Base-by-base conservation (phyloP, 1,139 yeast genomes). In the Candida neerlandica region DNA sequence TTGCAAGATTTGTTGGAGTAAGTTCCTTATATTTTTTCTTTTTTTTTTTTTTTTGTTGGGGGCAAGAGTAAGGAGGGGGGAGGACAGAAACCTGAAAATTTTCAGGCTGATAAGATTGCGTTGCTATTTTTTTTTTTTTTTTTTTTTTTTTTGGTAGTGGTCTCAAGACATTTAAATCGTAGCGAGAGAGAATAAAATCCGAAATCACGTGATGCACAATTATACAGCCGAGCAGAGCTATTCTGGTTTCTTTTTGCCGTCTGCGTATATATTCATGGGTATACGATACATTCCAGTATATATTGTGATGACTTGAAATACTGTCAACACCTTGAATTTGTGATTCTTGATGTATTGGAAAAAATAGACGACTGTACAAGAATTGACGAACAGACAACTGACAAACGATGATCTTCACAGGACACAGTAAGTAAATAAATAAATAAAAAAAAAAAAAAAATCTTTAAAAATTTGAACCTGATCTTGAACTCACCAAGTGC, bases 21-120 rank as follows among this genome's bases (percentile, higher is more conserved):
- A n/a, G n/a, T n/a, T n/a, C n/a, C n/a, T n/a, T n/a, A 4, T 11
- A 16, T 35, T 39, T 39, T 37, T 19, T 6, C 19, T 15, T 29
- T 41, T 30, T 41, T 7, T 41, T 32, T 19, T 23, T 26, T 7
- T 39, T 23, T 26, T 39, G 32, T 26, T 23, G 32, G 41, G 41
- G 19, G 23, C 23, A 21, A 6, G 23, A 7, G 19, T 6, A 21
- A 6, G 23, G 5, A n/a, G 12, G 32, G 32, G 32, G 6, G 32
- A 23, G n/a, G n/a, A 2, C 19, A 15, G 23, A 4, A 39, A 14
- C 4, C 19, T n/a, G 21, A 23, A 39, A 39, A 39, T 23, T 39
- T 39, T 35, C 23, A 9, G 11, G 14, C 40, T 37, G 14, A 37
- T 19, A 37, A 37, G 5, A 19, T 39, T 39, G 14, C 14, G 15